These are phyloP conservation scores for Leccinum incarnatum DNA, from an alignment of 768 basidiomycete species.

Conservation along the genomic window DNA sequence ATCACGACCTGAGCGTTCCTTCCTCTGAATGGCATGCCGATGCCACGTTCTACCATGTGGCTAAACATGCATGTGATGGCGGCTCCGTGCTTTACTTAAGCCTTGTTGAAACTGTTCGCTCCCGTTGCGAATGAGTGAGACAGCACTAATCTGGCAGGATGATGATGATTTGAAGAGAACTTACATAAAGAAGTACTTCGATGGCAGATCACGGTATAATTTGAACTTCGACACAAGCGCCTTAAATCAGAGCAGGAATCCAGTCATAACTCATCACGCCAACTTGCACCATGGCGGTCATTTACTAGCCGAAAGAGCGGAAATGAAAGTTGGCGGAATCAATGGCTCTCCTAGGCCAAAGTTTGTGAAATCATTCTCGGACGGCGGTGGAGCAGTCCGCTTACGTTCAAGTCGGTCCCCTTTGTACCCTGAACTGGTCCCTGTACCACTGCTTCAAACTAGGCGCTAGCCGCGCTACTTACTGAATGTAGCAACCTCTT, in stretches of 20 bases:
- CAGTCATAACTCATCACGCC: background rate
- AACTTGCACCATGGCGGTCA: background rate
- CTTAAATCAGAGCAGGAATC: background rate
- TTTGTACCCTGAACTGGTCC: background rate
- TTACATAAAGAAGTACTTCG: background rate
- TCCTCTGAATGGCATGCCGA: background rate
- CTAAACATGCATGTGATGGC: background rate
- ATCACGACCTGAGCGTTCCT: background rate
- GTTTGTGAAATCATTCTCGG: background rate
- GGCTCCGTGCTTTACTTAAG: background rate
- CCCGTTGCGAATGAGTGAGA: background rate
- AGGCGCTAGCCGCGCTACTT: no score
- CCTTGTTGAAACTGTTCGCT: background rate
- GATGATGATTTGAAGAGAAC: background rate
- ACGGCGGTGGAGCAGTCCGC: background rate
- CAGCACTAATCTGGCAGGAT: background rate
- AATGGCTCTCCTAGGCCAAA: background rate
- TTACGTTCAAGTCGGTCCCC: background rate
- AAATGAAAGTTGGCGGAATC: constrained; percentile 1
- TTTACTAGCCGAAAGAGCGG: background rate
- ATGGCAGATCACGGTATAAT: background rate
- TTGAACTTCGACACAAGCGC: background rate
- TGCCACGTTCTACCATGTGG: background rate
- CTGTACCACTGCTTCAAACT: background rate
- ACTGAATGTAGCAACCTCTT: background rate